phyloP scores from a whole-genome alignment of 129 eudicot genomes.

The Saussurea involucrata region DNA sequence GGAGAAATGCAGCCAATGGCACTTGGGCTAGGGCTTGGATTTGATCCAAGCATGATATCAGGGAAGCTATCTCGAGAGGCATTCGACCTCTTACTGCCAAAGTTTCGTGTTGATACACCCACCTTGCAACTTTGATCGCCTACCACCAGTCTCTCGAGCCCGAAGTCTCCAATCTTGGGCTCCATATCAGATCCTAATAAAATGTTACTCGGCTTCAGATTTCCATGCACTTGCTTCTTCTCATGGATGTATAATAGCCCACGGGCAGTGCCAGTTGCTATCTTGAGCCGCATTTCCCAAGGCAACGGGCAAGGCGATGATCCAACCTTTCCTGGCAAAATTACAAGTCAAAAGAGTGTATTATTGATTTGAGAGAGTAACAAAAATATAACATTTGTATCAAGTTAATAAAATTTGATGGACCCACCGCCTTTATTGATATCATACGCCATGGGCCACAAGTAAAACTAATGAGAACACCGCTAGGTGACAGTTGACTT shows the following conservation, averaged over 20 bases:
- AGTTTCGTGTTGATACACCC: conserved; percentile 71
- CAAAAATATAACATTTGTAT: background rate
- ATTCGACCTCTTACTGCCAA: conserved; percentile 85
- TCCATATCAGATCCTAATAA: conserved; percentile 81
- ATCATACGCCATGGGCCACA: conserved; percentile 35
- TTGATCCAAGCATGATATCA: conserved; percentile 46
- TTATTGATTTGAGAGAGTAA: background rate
- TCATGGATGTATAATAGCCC: conserved; percentile 88
- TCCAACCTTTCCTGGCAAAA: conserved; percentile 70
- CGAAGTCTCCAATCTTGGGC: conserved; percentile 92
- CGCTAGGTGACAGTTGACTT: conserved; percentile 50
- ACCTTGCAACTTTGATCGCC: conserved; percentile 63
- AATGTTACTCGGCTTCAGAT: conserved; percentile 90
- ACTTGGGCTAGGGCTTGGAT: conserved; percentile 89
- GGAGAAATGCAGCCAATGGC: conserved; percentile 59
- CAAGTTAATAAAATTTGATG: background rate
- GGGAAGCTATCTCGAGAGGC: conserved; percentile 80
- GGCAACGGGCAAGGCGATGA: conserved; percentile 86
- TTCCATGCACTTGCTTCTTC: conserved; percentile 87
- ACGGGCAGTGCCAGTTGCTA: conserved; percentile 89
- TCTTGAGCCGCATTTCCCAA: conserved; percentile 85
- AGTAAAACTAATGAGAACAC: conserved; percentile 23
- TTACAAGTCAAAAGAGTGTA: conserved; percentile 4
- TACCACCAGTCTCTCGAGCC: conserved; percentile 71
- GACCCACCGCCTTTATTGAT: conserved; percentile 19